Evolutionary conservation across 306 rosid genomes (phyloP).

Genomic region (Biancaea sappan): DNA sequence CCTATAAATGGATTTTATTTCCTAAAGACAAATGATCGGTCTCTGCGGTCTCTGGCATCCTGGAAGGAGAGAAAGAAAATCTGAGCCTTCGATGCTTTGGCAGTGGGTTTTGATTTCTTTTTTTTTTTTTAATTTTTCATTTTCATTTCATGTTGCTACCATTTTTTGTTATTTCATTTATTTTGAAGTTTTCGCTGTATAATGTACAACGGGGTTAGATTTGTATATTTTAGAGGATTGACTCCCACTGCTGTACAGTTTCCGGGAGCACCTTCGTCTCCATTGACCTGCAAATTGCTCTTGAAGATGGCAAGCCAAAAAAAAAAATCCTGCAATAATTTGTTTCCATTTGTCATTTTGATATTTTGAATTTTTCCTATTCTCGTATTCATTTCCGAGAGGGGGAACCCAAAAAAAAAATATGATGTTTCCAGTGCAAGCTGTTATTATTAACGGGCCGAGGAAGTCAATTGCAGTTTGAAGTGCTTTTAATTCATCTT

Average conservation of each 20-base stretch:
- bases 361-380: background rate
- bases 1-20: conserved; percentile 54
- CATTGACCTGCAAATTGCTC: background rate
- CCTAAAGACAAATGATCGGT: conserved; percentile 53
- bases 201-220: conserved; percentile 30
- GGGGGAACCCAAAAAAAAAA: no score
- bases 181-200: conserved; percentile 36
- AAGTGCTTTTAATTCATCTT: no score
- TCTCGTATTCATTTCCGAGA: background rate
- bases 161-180: conserved; percentile 41
- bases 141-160: conserved; percentile 35
- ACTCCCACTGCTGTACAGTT: conserved; percentile 45
- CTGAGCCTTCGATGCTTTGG: conserved; percentile 27
- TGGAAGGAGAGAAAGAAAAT: conserved; percentile 33
- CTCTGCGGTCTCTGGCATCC: conserved; percentile 36
- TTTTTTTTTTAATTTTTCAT: no score
- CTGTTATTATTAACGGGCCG: background rate
- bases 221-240: conserved; percentile 39
- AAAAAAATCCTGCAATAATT: background rate
- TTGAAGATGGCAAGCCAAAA: background rate
- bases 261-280: conserved; percentile 19
- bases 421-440: background rate
- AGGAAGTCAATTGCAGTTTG: background rate
- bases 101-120: conserved; percentile 35
- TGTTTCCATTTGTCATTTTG: background rate